Evolutionary conservation across 2,329 filamentous ascomycete species (phyloP).

Genomic region (Fusarium fujikuroi): DNA sequence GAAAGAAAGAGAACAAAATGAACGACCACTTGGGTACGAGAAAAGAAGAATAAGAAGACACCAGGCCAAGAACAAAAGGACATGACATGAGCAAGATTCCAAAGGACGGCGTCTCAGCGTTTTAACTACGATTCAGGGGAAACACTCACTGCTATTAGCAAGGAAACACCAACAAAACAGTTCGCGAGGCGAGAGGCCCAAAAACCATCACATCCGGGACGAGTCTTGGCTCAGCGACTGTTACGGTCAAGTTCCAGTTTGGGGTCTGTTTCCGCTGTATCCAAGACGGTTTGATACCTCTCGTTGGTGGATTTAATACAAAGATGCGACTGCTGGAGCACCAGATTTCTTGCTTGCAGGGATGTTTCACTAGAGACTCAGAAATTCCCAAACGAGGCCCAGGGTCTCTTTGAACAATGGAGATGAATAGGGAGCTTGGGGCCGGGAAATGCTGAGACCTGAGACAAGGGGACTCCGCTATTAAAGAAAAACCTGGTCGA

Average conservation of each 20-base stretch:
- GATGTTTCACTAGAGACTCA: constrained; percentile 12
- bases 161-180: constrained; percentile 23
- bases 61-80: constrained; percentile 22
- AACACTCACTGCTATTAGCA: constrained; percentile 24
- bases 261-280: constrained; percentile 30
- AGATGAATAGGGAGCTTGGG: constrained; percentile 18
- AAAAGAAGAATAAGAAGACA: constrained; percentile 12
- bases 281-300: constrained; percentile 20
- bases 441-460: constrained; percentile 28
- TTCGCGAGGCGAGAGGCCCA: constrained; percentile 3
- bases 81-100: constrained; percentile 30
- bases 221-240: constrained; percentile 36
- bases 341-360: constrained; percentile 35
- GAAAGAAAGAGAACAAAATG: constrained; percentile 20
- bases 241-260: constrained; percentile 36
- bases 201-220: constrained; percentile 21
- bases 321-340: constrained; percentile 27
- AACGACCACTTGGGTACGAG: constrained; percentile 34
- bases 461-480: constrained; percentile 34
- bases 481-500: constrained; percentile 6
- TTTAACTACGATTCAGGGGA: constrained; percentile 37
- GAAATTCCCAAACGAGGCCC: constrained; percentile 1
- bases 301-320: constrained; percentile 36
- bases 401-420: constrained; percentile 17
- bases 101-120: constrained; percentile 21